Evolutionary conservation across 495 filamentous ascomycete genomes (phyloP).

Genomic region (Penicillium canariense): DNA sequence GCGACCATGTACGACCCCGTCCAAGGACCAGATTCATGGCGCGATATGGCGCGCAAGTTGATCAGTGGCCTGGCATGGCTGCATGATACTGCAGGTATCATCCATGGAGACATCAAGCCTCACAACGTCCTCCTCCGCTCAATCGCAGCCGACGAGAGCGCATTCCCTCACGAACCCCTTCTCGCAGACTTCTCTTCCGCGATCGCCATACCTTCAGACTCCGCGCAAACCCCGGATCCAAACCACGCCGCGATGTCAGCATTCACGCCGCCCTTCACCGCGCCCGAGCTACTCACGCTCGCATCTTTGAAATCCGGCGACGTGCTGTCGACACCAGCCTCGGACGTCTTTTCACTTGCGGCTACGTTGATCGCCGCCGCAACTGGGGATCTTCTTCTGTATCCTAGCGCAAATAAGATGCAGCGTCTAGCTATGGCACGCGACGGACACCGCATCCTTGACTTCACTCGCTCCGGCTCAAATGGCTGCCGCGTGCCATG

Average conservation of each 20-base stretch:
- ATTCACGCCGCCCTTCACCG: conserved; percentile 57
- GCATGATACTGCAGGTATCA: conserved; percentile 38
- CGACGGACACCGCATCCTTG: conserved; percentile 47
- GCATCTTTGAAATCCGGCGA: conserved; percentile 28
- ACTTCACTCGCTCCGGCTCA: conserved; percentile 41
- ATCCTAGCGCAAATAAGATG: conserved; percentile 44
- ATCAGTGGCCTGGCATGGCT: conserved; percentile 53
- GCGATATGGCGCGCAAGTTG: conserved; percentile 46
- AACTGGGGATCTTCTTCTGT: conserved; percentile 52
- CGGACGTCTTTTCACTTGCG: conserved; percentile 51
- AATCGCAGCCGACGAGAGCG: conserved; percentile 8
- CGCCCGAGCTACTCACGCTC: conserved; percentile 52
- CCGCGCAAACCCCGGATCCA: conserved; percentile 11
- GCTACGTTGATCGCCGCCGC: conserved; percentile 55
- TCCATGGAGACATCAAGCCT: conserved; percentile 48
- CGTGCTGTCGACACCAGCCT: conserved; percentile 18
- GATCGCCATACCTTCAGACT: conserved; percentile 26
- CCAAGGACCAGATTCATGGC: conserved; percentile 41
- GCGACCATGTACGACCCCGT: conserved; percentile 53
- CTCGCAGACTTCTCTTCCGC: conserved; percentile 64
- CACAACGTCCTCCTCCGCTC: conserved; percentile 42
- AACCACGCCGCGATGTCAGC: conserved; percentile 40
- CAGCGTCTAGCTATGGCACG: conserved; percentile 47
- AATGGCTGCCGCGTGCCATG: conserved; percentile 42
- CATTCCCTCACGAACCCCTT: conserved; percentile 43